Conservation (phyloP, 139 green algal genomes). For the Haematococcus lacustris region DNA sequence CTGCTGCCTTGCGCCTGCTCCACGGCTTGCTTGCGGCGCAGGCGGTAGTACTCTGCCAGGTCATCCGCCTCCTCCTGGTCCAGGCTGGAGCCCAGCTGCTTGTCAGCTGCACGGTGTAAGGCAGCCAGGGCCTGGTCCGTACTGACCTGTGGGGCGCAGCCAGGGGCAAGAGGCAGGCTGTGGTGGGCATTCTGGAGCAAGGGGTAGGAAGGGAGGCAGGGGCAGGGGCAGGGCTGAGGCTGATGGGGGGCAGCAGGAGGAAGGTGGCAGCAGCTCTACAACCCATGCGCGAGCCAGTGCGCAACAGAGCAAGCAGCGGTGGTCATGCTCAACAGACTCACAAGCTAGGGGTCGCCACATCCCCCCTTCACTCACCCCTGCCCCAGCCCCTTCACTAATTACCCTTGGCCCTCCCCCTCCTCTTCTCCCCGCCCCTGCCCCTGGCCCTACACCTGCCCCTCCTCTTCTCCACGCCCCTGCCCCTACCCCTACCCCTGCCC, state of each 20-base stretch:
- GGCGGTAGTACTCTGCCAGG: constrained; percentile 57
- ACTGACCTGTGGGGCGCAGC: constrained; percentile 25
- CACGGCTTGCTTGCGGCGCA: background rate
- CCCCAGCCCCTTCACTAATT: background rate
- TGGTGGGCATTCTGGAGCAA: background rate
- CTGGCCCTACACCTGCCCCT: background rate
- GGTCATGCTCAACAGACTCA: background rate
- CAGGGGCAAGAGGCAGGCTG: background rate
- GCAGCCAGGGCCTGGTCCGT: constrained; percentile 56
- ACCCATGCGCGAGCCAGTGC: background rate
- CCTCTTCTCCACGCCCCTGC: background rate
- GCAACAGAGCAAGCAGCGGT: background rate
- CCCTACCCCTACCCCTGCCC: background rate
- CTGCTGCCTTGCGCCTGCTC: background rate
- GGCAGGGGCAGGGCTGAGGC: background rate
- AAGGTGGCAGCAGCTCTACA: background rate
- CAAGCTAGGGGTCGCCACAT: too few species aligned
- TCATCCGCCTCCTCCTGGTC: constrained; percentile 61
- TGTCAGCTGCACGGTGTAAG: constrained; percentile 39
- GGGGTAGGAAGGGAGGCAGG: background rate
- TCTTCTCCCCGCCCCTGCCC: background rate
- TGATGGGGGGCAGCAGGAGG: background rate
- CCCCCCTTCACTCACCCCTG: background rate
- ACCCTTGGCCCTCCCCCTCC: background rate
- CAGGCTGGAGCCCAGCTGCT: constrained; percentile 21